phyloP scores from a whole-genome alignment of 805 yeast species.

The Ogataea kodamae region DNA sequence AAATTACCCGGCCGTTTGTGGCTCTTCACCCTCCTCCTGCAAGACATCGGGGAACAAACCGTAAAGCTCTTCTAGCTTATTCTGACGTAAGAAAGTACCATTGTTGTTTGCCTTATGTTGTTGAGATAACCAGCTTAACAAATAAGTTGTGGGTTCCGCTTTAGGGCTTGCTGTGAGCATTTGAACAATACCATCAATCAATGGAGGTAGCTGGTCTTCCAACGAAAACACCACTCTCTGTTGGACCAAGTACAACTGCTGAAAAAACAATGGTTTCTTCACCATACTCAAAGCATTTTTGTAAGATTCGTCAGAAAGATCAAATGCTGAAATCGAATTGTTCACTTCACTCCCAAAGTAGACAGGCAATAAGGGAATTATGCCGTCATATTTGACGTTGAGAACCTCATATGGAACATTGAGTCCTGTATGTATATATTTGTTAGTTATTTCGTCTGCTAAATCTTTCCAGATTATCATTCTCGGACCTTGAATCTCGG shows the following conservation, averaged over 20 bases:
- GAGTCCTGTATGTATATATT: conserved; percentile 3
- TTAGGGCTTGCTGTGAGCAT: no score
- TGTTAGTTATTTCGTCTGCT: conserved; percentile 10
- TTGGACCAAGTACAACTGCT: conserved; percentile 16
- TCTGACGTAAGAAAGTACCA: no score
- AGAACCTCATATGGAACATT: conserved; percentile 13
- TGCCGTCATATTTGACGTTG: conserved; percentile 1
- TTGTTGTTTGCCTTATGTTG: no score
- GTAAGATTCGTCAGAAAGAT: conserved; percentile 14
- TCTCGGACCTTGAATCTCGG: conserved; percentile 2
- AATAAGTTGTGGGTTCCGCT: no score
- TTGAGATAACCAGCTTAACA: no score
- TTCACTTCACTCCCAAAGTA: conserved; percentile 15
- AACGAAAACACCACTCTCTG: not conserved
- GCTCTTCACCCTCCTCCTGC: not conserved
- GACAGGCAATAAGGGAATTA: conserved; percentile 21
- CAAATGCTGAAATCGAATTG: conserved; percentile 9
- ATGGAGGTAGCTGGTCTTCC: not conserved
- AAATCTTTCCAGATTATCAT: conserved; percentile 9
- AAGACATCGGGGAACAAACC: not conserved
- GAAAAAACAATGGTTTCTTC: conserved; percentile 14
- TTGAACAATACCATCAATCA: no score
- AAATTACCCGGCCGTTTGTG: conserved; percentile 9
- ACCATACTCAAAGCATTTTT: conserved; percentile 2
- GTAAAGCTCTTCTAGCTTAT: not conserved